Conservation (phyloP, 192 early-diverging fungal genomes). For the Podila verticillata region DNA sequence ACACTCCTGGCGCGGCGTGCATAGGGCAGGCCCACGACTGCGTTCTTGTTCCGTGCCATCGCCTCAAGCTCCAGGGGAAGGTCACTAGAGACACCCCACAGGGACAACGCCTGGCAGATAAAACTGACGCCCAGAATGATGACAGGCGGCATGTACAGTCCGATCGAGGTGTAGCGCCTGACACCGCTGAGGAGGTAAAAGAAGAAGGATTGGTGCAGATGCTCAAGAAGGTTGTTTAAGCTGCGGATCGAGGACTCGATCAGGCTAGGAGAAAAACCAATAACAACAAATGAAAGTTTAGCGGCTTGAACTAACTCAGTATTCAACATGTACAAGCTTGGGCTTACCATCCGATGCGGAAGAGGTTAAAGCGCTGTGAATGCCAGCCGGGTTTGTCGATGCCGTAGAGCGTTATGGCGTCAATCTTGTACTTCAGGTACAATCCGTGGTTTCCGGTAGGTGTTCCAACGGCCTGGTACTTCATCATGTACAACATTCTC, state of each 20-base stretch:
- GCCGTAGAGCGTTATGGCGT: slow-evolving; percentile 75
- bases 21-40: slow-evolving; percentile 52
- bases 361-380: slow-evolving; percentile 53
- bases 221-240: slow-evolving; percentile 92
- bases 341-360: slow-evolving; percentile 63
- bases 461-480: slow-evolving; percentile 72
- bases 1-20: slow-evolving; percentile 41
- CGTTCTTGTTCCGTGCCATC: slow-evolving; percentile 33
- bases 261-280: slow-evolving; percentile 57
- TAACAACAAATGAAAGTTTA: not conserved
- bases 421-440: slow-evolving; percentile 81
- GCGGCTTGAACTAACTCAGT: not conserved
- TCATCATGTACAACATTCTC: slow-evolving; percentile 65
- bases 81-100: slow-evolving; percentile 46
- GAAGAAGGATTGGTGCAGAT: slow-evolving; percentile 96
- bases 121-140: slow-evolving; percentile 80
- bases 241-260: slow-evolving; percentile 86
- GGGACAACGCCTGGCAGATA: slow-evolving; percentile 74
- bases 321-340: not conserved
- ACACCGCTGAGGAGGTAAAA: slow-evolving; percentile 93
- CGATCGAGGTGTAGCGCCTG: slow-evolving; percentile 84
- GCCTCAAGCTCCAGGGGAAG: slow-evolving; percentile 51
- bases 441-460: slow-evolving; percentile 76
- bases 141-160: slow-evolving; percentile 88
- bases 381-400: slow-evolving; percentile 44